phyloP scores from a whole-genome alignment of 345 rosid species.

The Populus nigra region DNA sequence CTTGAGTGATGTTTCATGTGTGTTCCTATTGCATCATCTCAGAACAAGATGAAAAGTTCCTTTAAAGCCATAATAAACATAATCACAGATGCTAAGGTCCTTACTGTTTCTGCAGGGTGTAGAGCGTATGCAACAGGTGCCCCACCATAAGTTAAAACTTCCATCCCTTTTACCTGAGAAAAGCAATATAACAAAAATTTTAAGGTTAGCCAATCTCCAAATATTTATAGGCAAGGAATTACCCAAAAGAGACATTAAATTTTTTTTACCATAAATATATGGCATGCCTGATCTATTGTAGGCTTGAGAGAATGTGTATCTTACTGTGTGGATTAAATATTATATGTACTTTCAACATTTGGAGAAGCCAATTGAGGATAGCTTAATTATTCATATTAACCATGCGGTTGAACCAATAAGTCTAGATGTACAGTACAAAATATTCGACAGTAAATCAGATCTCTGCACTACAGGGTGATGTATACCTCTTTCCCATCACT shows the following conservation, averaged over 20 bases:
- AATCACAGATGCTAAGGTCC: conserved; percentile 13
- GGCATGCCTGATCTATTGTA: not conserved
- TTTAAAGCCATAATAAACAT: not conserved
- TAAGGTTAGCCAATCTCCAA: not conserved
- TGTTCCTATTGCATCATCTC: not conserved
- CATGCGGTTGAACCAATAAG: not conserved
- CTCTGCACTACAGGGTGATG: not conserved
- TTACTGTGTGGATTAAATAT: not conserved
- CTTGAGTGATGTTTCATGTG: not conserved
- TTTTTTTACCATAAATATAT: not conserved
- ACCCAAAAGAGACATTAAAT: not conserved
- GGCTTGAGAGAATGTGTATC: not conserved
- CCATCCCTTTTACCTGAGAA: conserved; percentile 74
- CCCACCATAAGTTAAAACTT: conserved; percentile 62
- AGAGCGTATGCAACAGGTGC: conserved; percentile 75
- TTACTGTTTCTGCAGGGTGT: conserved; percentile 74
- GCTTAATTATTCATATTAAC: not conserved
- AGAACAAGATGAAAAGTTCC: not conserved
- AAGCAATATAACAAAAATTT: conserved; percentile 5
- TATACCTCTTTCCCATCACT: conserved; percentile 69
- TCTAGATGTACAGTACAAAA: not conserved
- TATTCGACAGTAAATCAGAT: not conserved
- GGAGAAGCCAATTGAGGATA: not conserved
- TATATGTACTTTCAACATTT: not conserved
- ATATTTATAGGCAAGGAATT: not conserved